These are phyloP conservation scores for Pestalotiopsis sp. DNA, from an alignment of 2,329 filamentous ascomycete species.

Conservation along the genomic window DNA sequence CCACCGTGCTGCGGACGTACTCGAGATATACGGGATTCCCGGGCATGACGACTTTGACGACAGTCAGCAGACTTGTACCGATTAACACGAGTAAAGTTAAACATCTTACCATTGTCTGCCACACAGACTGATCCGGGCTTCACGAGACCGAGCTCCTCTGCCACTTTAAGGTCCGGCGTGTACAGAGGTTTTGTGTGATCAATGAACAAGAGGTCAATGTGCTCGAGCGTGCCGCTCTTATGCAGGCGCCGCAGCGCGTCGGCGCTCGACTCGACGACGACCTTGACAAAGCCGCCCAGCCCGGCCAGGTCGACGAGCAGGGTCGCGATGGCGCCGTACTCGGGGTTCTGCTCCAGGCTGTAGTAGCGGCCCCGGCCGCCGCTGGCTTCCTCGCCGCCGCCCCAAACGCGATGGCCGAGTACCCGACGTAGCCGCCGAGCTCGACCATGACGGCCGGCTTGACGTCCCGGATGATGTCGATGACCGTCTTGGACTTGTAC, in stretches of 20 bases:
- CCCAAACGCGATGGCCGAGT: constrained; percentile 78
- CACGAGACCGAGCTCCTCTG: constrained; percentile 71
- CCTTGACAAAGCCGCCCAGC: constrained; percentile 68
- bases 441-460: constrained; percentile 76
- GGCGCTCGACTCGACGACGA: constrained; percentile 71
- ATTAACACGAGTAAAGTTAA: neutral
- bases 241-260: constrained; percentile 66
- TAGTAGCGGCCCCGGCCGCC: constrained; percentile 66
- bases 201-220: constrained; percentile 75
- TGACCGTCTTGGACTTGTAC: constrained; percentile 73
- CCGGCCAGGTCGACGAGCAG: constrained; percentile 75
- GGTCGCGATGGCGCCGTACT: constrained; percentile 71
- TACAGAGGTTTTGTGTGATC: constrained; percentile 83
- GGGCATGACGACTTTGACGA: constrained; percentile 59
- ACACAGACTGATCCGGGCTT: constrained; percentile 63
- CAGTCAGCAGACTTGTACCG: neutral
- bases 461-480: constrained; percentile 66
- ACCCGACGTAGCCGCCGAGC: constrained; percentile 80
- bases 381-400: constrained; percentile 65
- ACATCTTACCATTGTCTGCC: constrained; percentile 61
- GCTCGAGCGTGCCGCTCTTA: constrained; percentile 51
- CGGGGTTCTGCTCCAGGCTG: constrained; percentile 73
- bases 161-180: constrained; percentile 73
- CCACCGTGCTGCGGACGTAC: constrained; percentile 68
- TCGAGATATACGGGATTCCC: constrained; percentile 72